Percentiles rank a stretch among this genome's conserved stretches.
Evolutionary conservation across 768 basidiomycete species (phyloP).

Genomic region (Xerocomus brunneocitrinus): DNA sequence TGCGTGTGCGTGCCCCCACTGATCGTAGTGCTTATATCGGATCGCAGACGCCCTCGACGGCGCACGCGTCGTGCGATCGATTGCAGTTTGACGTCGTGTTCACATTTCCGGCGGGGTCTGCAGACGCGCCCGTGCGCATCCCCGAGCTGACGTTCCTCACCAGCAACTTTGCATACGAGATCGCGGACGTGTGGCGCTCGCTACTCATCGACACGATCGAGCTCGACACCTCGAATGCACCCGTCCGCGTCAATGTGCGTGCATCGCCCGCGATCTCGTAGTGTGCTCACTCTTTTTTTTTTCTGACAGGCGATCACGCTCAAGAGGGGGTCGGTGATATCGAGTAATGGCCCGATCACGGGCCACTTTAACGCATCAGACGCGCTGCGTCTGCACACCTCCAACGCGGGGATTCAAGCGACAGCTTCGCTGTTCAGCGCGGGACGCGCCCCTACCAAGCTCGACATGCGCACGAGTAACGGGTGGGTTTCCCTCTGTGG

Average conservation of each 20-base stretch:
- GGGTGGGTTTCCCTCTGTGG: not conserved
- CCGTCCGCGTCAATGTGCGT: conserved; percentile 29
- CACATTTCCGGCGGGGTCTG: conserved; percentile 23
- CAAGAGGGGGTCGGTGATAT: not conserved
- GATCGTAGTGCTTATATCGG: not conserved
- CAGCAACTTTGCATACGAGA: conserved; percentile 25
- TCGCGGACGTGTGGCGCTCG: conserved; percentile 26
- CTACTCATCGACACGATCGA: conserved; percentile 26
- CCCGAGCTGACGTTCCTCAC: conserved; percentile 27
- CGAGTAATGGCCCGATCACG: conserved; percentile 33
- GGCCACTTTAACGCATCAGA: conserved; percentile 35
- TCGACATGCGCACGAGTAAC: conserved; percentile 12
- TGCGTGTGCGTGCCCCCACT: conserved; percentile 10
- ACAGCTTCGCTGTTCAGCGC: conserved; percentile 24
- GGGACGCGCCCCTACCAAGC: not conserved
- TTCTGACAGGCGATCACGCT: too few relatives aligned
- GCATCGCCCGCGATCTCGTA: too few relatives aligned
- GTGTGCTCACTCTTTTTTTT: too few relatives aligned
- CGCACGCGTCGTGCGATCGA: conserved; percentile 2
- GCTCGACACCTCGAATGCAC: conserved; percentile 20
- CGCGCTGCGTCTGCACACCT: conserved; percentile 29
- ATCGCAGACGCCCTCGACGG: conserved; percentile 14
- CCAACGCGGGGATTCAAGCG: conserved; percentile 32
- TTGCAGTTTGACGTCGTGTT: conserved; percentile 28
- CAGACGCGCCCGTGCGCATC: conserved; percentile 18